phyloP scores from a whole-genome alignment of 2,329 filamentous ascomycete species.

The Epichloe elymi region DNA sequence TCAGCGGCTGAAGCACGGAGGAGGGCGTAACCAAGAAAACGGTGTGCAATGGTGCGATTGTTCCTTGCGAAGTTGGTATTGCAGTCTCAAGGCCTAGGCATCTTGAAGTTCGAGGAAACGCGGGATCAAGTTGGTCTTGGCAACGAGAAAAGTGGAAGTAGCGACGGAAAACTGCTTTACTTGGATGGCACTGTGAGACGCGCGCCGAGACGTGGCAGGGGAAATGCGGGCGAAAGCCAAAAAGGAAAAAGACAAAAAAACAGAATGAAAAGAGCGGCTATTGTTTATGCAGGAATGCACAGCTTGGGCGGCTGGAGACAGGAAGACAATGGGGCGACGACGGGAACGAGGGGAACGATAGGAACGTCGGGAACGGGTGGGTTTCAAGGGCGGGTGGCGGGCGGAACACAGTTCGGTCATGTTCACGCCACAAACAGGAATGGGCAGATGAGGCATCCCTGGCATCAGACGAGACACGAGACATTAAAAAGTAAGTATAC shows the following conservation, averaged over 20 bases:
- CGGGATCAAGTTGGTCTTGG: neutral
- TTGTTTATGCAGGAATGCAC: conserved; percentile 4
- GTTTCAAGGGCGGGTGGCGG: neutral
- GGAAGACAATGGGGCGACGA: neutral
- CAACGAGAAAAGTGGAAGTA: neutral
- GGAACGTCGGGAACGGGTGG: neutral
- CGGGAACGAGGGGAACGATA: neutral
- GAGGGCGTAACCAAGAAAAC: neutral
- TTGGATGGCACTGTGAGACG: neutral
- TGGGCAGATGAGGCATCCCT: neutral
- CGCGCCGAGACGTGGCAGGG: conserved; percentile 3
- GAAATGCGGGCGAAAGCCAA: neutral
- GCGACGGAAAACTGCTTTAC: neutral
- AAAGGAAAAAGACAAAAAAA: neutral
- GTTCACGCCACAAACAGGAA: neutral
- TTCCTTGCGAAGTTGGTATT: neutral
- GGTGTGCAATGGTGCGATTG: neutral
- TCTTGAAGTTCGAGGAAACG: neutral
- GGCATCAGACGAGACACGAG: no score
- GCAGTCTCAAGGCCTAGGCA: neutral
- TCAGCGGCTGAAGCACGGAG: neutral
- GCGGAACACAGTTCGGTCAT: neutral
- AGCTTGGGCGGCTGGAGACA: neutral
- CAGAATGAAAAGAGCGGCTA: neutral
- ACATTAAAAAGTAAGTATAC: no score